phyloP scores from a whole-genome alignment of 352 stramenopile species.

The Saprolegnia parasitica region DNA sequence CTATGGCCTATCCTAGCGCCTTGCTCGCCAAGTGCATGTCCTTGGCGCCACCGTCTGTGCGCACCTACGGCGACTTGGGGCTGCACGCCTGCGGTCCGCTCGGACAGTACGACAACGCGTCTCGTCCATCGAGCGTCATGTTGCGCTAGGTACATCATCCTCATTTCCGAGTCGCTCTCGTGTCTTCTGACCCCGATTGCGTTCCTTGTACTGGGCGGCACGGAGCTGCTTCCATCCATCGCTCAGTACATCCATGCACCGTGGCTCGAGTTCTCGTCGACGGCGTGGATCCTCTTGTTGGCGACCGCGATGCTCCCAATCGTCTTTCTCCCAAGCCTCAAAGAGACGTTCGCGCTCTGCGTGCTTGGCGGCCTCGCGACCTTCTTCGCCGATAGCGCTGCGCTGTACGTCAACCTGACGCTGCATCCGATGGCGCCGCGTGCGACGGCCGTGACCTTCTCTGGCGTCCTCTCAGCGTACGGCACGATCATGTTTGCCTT shows the following conservation, averaged over 20 bases:
- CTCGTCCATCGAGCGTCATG: background rate
- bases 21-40: constrained; percentile 32
- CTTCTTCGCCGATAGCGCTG: constrained; percentile 49
- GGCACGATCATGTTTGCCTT: constrained; percentile 68
- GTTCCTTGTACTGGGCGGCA: constrained; percentile 67
- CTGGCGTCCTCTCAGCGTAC: constrained; percentile 48
- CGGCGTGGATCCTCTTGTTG: constrained; percentile 60
- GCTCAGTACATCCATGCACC: constrained; percentile 30
- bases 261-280: constrained; percentile 25
- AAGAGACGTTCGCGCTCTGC: constrained; percentile 42
- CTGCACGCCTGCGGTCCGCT: constrained; percentile 52
- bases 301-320: constrained; percentile 50
- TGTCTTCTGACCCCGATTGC: constrained; percentile 67
- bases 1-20: background rate
- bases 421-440: constrained; percentile 39
- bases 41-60: constrained; percentile 47
- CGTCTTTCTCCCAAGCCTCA: constrained; percentile 57
- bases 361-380: constrained; percentile 47
- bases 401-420: constrained; percentile 46
- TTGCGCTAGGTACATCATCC: constrained; percentile 29
- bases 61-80: constrained; percentile 67
- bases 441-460: constrained; percentile 46
- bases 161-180: constrained; percentile 50
- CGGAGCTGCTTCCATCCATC: constrained; percentile 48
- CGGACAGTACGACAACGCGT: constrained; percentile 33